Evolutionary conservation across 176 grass and related monocot species (phyloP).

Genomic region (Ampelocalamus luodianensis): DNA sequence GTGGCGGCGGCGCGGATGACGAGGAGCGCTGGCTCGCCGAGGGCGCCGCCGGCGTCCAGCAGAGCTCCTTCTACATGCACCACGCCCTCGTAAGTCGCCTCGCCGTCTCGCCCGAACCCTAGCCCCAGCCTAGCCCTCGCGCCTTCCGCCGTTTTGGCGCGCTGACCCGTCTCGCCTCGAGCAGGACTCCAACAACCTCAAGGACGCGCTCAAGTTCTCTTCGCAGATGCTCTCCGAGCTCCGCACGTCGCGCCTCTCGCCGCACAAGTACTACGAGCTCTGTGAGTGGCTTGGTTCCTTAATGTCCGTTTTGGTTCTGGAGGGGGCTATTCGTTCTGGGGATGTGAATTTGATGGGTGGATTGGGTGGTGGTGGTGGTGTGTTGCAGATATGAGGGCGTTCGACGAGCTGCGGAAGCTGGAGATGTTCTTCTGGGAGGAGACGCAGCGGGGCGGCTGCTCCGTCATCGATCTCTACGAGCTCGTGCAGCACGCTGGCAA

Average conservation of each 20-base stretch:
- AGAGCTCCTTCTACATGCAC: conserved; percentile 99
- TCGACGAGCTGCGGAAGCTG: conserved; percentile 90
- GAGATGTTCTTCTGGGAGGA: conserved; percentile 99
- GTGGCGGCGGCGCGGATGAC: conserved; percentile 52
- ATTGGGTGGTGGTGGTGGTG: too few species aligned
- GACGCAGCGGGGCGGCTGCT: conserved; percentile 71
- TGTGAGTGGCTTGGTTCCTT: conserved; percentile 49
- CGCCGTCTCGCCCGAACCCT: too few species aligned
- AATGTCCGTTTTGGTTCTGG: too few species aligned
- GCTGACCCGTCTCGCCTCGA: conserved; percentile 10
- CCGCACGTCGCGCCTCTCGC: conserved; percentile 83
- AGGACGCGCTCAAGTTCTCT: conserved; percentile 94
- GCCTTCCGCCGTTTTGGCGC: too few species aligned
- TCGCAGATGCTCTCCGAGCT: conserved; percentile 98
- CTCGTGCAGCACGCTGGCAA: conserved; percentile 96
- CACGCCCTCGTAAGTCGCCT: conserved; percentile 73
- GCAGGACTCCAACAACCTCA: conserved; percentile 93
- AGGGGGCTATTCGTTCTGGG: too few species aligned
- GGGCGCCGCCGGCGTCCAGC: conserved; percentile 95
- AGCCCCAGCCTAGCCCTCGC: too few species aligned
- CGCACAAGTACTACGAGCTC: conserved; percentile 96
- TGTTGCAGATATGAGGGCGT: conserved; percentile 83
- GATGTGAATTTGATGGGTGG: background rate
- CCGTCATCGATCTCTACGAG: conserved; percentile 83
- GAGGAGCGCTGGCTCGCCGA: conserved; percentile 98